These are phyloP conservation scores for Yarrowia sp. DNA, from an alignment of 805 yeast genomes.

Conservation along the genomic window DNA sequence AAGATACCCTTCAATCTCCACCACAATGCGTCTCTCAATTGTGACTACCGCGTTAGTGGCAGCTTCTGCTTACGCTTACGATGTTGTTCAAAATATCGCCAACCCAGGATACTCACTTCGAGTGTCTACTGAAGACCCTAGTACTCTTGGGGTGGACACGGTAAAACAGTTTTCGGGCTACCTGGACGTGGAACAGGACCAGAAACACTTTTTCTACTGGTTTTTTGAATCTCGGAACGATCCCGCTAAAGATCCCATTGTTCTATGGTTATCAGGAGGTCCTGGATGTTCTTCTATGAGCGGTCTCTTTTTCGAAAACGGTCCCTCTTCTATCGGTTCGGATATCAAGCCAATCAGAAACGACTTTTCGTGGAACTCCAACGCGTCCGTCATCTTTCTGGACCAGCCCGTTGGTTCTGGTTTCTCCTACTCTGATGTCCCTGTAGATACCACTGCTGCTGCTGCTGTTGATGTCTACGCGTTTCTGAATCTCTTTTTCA, in stretches of 20 bases:
- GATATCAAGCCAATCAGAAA: constrained; percentile 55
- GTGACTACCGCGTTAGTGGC: background rate
- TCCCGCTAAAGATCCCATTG: constrained; percentile 71
- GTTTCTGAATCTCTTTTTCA: constrained; percentile 68
- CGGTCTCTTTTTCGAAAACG: constrained; percentile 74
- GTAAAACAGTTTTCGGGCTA: constrained; percentile 80
- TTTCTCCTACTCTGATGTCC: constrained; percentile 53
- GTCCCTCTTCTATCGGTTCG: constrained; percentile 64
- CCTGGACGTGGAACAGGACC: constrained; percentile 64
- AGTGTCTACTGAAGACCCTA: constrained; percentile 5
- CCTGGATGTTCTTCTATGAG: constrained; percentile 83
- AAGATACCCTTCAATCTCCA: no score
- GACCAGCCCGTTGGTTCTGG: constrained; percentile 85
- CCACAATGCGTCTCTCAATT: background rate
- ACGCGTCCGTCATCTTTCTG: constrained; percentile 74
- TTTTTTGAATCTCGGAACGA: constrained; percentile 79
- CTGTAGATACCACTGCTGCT: constrained; percentile 52
- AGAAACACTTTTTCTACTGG: constrained; percentile 76
- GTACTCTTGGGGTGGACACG: constrained; percentile 57
- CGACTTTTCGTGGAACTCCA: constrained; percentile 73
- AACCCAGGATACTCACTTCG: background rate
- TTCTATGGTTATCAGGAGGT: constrained; percentile 82
- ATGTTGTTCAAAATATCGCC: background rate
- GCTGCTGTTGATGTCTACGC: constrained; percentile 77
- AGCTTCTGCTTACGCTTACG: background rate